Percentiles rank a stretch among this genome's conserved stretches.
Evolutionary conservation across 2,329 filamentous ascomycete species (phyloP).

Genomic region (Verticillium zaregamsianum): DNA sequence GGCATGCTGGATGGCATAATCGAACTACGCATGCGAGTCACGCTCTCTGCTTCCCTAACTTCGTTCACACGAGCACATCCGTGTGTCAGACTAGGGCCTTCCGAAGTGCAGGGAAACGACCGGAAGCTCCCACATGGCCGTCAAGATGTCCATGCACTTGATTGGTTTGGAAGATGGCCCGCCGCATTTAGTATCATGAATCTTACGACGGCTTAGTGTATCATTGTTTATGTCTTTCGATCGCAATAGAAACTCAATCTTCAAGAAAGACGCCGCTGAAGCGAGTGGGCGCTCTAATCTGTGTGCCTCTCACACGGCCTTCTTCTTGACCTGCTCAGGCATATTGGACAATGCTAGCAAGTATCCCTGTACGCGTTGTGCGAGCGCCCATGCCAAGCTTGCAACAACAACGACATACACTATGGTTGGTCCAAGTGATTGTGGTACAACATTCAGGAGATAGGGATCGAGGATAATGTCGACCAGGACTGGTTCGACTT

Average conservation of each 20-base stretch:
- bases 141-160: not conserved
- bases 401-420: conserved; percentile 64
- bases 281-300: not conserved
- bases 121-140: not conserved
- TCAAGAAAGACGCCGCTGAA: not conserved
- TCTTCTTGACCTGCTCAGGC: not conserved
- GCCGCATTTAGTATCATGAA: not conserved
- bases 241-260: not conserved
- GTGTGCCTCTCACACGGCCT: not conserved
- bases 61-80: not conserved
- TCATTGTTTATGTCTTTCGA: not conserved
- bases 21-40: too few relatives aligned
- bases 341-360: not conserved
- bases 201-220: not conserved
- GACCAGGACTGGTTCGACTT: conserved; percentile 68
- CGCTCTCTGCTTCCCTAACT: conserved; percentile 1
- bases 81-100: not conserved
- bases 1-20: too few relatives aligned
- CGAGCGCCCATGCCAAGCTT: conserved; percentile 38
- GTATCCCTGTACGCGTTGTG: conserved; percentile 17
- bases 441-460: conserved; percentile 72
- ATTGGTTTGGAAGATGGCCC: not conserved
- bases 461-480: conserved; percentile 88
- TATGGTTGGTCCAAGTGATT: conserved; percentile 69
- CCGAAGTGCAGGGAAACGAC: not conserved